Evolutionary conservation across 768 basidiomycete genomes (phyloP), one percentile per base, ranked within the genome.

Genomic region (Holtermanniella nyarrowii): DNA sequence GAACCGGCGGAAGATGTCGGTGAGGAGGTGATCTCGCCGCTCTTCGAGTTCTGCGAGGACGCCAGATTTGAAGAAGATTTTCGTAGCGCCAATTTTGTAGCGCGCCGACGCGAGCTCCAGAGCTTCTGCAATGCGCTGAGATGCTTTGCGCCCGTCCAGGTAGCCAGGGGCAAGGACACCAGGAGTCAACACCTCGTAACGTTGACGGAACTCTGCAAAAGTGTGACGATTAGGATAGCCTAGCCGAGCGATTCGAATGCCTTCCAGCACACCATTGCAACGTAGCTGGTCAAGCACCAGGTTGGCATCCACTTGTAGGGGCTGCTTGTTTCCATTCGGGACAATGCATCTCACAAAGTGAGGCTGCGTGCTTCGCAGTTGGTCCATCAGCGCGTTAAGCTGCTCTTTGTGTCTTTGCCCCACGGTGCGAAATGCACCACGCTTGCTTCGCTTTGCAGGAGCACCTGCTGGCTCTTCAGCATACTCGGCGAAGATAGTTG

Each of bases 281-380:
- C 93, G 81, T 20, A 99, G 75, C 63, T 99, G 95, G 64, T 97
- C 93, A 16, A 99, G 79, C 3, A 97, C 88, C 41, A 97, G 81
- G 0, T 93, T 93, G 1, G 89, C 86, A 61, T 95, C 91, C 56
- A 99, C 78, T 42, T 85, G 80, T 4, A 85, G 86, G 0, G 95
- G 88, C 64, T 86, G 86, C 77, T 97, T 97, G 72, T 82, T 76
- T 18, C 78, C 75, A 62, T 99, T 99, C 1, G 95, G 95, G 1
- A 99, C 93, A 61, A 99, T 99, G 66, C 95, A 99, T 22, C 95
- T 80, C 12, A 99, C 86, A 71, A 99, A 99, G 70, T 99, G 95
- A 0, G 95, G 95, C 61, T 96, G 91, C 0, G 95, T 99, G 1
- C 88, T 81, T 51, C 85, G 82, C 11, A 99, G 77, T 63, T 97